Evolutionary conservation across 1,284 basidiomycete genomes (phyloP), one percentile per base, ranked within the genome.

Genomic region (Trichosporon sp.): DNA sequence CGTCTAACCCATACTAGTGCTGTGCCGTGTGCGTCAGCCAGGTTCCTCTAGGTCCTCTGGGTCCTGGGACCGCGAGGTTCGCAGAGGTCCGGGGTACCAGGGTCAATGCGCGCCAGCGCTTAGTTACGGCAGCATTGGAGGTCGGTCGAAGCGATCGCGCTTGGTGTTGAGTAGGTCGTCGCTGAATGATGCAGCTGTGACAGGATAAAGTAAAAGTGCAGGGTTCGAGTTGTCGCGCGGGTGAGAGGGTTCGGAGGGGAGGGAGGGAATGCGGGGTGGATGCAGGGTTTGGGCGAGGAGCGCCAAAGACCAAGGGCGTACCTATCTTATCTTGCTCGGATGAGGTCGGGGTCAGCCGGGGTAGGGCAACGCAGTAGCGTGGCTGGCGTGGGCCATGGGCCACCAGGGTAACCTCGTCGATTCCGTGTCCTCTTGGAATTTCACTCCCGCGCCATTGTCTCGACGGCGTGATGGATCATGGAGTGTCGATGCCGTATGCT

Each of bases 171-270:
- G 12, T 12, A 40, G 8, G 38, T 11, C 35, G 35, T 31, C 26
- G 11, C 16, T 8, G 7, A 35, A 32, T 32, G 26, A 26, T 26
- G 26, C 26, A 26, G 26, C 26, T 26, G 59, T 63, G 59, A 63
- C 59, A n/a, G 31, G 14, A n/a, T n/a, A 63, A 37, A 63, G 59
- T 35, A n/a, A 19, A 63, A 63, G 59, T 63, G 59, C 59, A 63
- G 59, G 59, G 59, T 63, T n/a, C 19, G 35, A 7, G 6, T 5
- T 37, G 35, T 37, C 35, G 35, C 6, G 48, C 48, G 48, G 19
- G 48, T 26, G 26, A 26, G 26, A 26, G 26, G 26, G 26, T 26
- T 26, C 1, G 26, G 26, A 26, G 26, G 26, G 26, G 26, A 26
- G 26, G 26, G 26, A 26, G 26, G 26, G 26, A 1, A 26, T 26